Evolutionary conservation across 169 alveolate species (phyloP).

Genomic region (Ichthyophthirius multifiliis): DNA sequence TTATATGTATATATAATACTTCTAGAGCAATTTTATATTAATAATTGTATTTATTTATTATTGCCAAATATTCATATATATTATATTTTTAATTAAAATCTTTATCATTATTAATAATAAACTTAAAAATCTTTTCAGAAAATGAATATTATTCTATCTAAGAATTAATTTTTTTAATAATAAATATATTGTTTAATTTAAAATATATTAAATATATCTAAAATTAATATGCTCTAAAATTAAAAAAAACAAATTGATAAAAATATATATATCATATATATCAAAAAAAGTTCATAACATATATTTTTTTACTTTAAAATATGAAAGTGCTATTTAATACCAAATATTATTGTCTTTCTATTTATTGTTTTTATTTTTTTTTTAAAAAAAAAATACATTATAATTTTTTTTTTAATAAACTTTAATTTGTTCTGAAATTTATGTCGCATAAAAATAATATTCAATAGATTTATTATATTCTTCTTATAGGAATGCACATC

Average conservation of each 20-base stretch:
- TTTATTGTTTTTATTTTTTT: too few relatives aligned
- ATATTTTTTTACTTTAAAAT: neutral
- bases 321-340: neutral
- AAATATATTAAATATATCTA: too few relatives aligned
- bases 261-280: too few relatives aligned
- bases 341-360: neutral
- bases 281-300: neutral
- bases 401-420: too few relatives aligned
- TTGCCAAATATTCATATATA: neutral
- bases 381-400: too few relatives aligned
- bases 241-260: too few relatives aligned
- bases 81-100: neutral
- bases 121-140: neutral
- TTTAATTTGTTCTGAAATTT: neutral
- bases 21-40: slow-evolving; percentile 1
- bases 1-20: too few relatives aligned
- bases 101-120: neutral
- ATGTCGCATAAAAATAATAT: neutral
- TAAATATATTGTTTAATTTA: neutral
- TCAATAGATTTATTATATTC: neutral
- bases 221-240: too few relatives aligned
- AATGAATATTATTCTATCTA: neutral
- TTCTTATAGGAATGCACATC: neutral
- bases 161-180: too few relatives aligned
- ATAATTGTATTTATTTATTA: neutral